Base-by-base conservation (phyloP, 2,329 filamentous ascomycete species). In the Myriosclerotinia curreyana region DNA sequence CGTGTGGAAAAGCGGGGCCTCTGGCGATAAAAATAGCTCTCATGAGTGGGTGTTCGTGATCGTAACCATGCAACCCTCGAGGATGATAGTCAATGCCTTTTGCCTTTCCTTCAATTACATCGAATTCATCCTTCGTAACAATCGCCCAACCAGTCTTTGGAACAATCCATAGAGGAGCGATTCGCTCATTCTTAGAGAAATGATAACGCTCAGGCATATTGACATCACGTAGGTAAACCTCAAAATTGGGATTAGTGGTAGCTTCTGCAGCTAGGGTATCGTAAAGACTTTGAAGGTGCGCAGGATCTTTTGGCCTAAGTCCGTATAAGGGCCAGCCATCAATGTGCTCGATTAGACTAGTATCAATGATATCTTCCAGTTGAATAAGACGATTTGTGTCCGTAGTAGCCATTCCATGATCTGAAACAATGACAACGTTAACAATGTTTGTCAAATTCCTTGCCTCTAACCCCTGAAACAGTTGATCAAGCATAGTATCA, bases 351-450 rank as follows among this genome's bases (percentile, higher is more conserved):
- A 98, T 87, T 70, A 92, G 83, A 56, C 78, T 79, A 7, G 89
- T 82, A 74, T 97, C 91, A 54, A 98, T 81, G 5, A 98, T 78
- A 72, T 97, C 92, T 68, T 99, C 95, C 2, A 98, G 81, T 76
- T 98, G 95, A 34, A 98, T 83, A 53, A 98, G 80, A 14, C 95
- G 85, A 22, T 86, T 82, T 0, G 84, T 85, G 66, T 93, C 90
- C 0, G 95, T 98, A 0, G 92, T 96, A 1, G 95, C 95, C 95
- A 99, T 99, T 59, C 95, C 95, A 74, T 99, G 95, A 74, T 99
- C 95, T 0, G 92, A 97, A 2, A 99, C 94, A n/a, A 99, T 83
- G 42, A 99, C 87, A 9, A 99, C 83, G 69, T 99, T 99, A 73
- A 98, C 91, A 66, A 99, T 90, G 25, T 88, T 75, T 0, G 92